Percentiles rank a stretch among this genome's conserved stretches.
Evolutionary conservation across 2,329 filamentous ascomycete genomes (phyloP).

Genomic region (Penicillium concentricum): DNA sequence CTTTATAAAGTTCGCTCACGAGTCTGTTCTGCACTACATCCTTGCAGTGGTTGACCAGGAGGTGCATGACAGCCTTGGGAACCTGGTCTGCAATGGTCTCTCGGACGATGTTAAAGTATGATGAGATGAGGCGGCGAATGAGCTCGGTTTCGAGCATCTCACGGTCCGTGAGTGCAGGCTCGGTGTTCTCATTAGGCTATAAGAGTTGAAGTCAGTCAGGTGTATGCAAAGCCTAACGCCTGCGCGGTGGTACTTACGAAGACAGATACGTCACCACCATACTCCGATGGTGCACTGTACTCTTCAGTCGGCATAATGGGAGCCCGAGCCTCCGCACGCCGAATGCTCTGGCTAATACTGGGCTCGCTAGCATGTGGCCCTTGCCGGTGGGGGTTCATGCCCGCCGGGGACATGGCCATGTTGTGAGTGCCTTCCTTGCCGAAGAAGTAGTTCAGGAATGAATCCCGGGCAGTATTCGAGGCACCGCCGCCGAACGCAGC

Average conservation of each 20-base stretch:
- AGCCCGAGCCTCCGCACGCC: slow-evolving; percentile 57
- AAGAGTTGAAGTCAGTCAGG: slow-evolving; percentile 4
- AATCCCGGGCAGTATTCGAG: slow-evolving; percentile 70
- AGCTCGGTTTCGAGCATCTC: slow-evolving; percentile 97
- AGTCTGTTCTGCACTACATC: slow-evolving; percentile 96
- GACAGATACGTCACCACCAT: slow-evolving; percentile 43
- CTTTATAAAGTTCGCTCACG: slow-evolving; percentile 93
- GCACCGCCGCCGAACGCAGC: slow-evolving; percentile 62
- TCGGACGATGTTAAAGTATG: slow-evolving; percentile 98
- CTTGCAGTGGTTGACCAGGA: slow-evolving; percentile 97
- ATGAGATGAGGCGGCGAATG: slow-evolving; percentile 92
- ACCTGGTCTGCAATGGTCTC: slow-evolving; percentile 99
- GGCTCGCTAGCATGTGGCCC: slow-evolving; percentile 77
- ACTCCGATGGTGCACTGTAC: slow-evolving; percentile 38
- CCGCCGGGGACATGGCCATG: slow-evolving; percentile 44
- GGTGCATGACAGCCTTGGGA: slow-evolving; percentile 97
- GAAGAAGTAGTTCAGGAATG: slow-evolving; percentile 98
- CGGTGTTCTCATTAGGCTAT: slow-evolving; percentile 53
- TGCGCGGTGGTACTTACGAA: slow-evolving; percentile 45
- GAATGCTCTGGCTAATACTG: slow-evolving; percentile 78
- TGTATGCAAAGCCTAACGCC: background rate
- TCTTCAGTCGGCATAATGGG: slow-evolving; percentile 48
- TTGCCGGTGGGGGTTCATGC: slow-evolving; percentile 57
- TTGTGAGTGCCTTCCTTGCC: slow-evolving; percentile 73
- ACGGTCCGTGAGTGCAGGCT: slow-evolving; percentile 88